phyloP scores from a whole-genome alignment of 2,329 filamentous ascomycete genomes.

The Fusarium sp. region DNA sequence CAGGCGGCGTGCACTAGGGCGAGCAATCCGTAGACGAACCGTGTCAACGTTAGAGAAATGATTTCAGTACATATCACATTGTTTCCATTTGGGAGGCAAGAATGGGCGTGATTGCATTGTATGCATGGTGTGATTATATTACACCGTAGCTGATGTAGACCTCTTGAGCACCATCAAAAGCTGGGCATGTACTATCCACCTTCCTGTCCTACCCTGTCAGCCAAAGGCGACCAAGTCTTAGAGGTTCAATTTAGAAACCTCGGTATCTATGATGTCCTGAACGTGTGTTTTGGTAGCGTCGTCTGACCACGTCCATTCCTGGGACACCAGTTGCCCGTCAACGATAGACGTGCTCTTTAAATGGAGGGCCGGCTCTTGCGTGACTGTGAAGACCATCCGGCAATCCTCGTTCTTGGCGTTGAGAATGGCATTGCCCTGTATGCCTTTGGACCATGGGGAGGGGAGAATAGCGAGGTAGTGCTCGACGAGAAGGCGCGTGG shows the following conservation, averaged over 20 bases:
- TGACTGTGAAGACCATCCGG: constrained; percentile 46
- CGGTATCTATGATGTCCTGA: constrained; percentile 35
- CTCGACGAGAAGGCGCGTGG: constrained; percentile 51
- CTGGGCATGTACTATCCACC: neutral
- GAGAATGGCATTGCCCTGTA: constrained; percentile 46
- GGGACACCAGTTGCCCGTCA: constrained; percentile 19
- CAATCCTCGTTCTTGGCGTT: constrained; percentile 39
- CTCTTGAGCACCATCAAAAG: neutral
- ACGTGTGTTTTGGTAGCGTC: constrained; percentile 17
- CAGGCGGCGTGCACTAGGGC: neutral
- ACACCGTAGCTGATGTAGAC: neutral
- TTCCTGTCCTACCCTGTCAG: neutral
- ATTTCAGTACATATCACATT: neutral
- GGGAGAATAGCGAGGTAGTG: constrained; percentile 43
- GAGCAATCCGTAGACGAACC: neutral
- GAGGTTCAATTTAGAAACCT: constrained; percentile 23
- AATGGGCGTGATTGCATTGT: neutral
- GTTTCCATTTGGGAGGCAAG: neutral
- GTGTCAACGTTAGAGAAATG: neutral
- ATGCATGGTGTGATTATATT: neutral
- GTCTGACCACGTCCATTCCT: constrained; percentile 45
- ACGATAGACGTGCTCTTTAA: constrained; percentile 31
- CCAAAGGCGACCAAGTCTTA: no score
- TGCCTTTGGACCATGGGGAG: constrained; percentile 41
- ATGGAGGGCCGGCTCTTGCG: constrained; percentile 30